Evolutionary conservation across 139 green algal genomes (phyloP), one percentile per base, ranked within the genome.

Genomic region (Picocystis salinarum): DNA sequence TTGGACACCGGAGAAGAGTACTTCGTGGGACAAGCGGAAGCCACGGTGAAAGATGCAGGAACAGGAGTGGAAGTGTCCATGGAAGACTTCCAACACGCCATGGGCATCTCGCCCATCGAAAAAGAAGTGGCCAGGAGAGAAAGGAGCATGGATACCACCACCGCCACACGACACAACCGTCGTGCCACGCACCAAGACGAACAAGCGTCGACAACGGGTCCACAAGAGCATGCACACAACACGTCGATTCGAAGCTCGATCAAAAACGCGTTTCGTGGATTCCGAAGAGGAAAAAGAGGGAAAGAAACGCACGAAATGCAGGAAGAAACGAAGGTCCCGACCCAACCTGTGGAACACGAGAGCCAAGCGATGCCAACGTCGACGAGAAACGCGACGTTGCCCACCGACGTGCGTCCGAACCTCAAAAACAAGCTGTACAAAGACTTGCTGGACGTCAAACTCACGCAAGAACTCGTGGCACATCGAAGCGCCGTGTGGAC

Each of bases 401-500:
- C 28, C 3, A 46, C 75, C 7, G 74, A 77, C 30, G 71, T 82
- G 39, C 39, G n/a, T n/a, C n/a, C n/a, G n/a, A n/a, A 65, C 23
- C 53, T 62, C 22, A 58, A 71, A 28, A 48, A 40, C n/a, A 83
- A 81, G 48, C 28, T 48, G n/a, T 55, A 55, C 51, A 75, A 71
- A 42, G 71, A 80, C 50, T 50, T 79, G 18, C 64, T 62, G 6
- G 70, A 83, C 24, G 45, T 83, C 27, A 42, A 50, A 11, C 28
- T 80, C 23, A 51, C 67, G 27, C 75, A 85, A 50, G 48, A 60
- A 39, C 42, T 79, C 41, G 19, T 6, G 27, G 48, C 23, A 3
- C 55, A 64, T 34, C 4, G 57, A 41, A 69, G 64, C 19, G 74
- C 79, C 24, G 49, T 92, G 18, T 92, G 81, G 81, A 66, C 53